Evolutionary conservation across 2,329 filamentous ascomycete genomes (phyloP), one percentile per base, ranked within the genome.

Genomic region (Colletotrichum eremochloae): DNA sequence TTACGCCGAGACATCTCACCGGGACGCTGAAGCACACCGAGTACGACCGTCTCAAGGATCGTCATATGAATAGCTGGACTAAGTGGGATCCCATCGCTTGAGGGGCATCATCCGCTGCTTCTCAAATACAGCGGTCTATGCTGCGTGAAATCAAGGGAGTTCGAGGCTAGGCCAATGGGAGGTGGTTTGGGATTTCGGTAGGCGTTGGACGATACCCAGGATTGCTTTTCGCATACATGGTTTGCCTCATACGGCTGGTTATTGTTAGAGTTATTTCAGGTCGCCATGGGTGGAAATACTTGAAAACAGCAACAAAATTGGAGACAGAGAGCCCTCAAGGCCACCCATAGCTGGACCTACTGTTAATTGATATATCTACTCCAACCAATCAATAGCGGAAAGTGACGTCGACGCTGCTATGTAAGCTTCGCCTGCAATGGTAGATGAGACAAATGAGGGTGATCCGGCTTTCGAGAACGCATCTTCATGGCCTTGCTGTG

Each of bases 131-230:
- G 20, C 12, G 12, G 20, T 29, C 8, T 38, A 58, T 33, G 31
- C 15, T 20, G 44, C 33, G 44, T 52, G 42, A 15, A 44, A 15
- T 58, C 40, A 29, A 53, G 14, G 24, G 40, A 20, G 42, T n/a
- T 53, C 24, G 44, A 53, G 20, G 33, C 40, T 29, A 24, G 20
- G 38, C 40, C 38, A 20, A 53, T 42, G 57, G 48, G 20, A 56
- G 62, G 36, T 33, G 40, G 44, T 40, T 64, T 29, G n/a, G 14
- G 5, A 29, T 42, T 63, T 57, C 12, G n/a, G 40, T 42, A 62
- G 69, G 66, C 69, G 69, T 70, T 70, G 18, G 56, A 58, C 60
- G 55, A 72, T 72, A 70, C 67, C 70, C 70, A 70, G 55, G 40
- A 29, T 57, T 70, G 60, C 70, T 61, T 70, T 69, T 44, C 20